phyloP scores from a whole-genome alignment of 2,329 filamentous ascomycete genomes.

The Nakataea oryzae region DNA sequence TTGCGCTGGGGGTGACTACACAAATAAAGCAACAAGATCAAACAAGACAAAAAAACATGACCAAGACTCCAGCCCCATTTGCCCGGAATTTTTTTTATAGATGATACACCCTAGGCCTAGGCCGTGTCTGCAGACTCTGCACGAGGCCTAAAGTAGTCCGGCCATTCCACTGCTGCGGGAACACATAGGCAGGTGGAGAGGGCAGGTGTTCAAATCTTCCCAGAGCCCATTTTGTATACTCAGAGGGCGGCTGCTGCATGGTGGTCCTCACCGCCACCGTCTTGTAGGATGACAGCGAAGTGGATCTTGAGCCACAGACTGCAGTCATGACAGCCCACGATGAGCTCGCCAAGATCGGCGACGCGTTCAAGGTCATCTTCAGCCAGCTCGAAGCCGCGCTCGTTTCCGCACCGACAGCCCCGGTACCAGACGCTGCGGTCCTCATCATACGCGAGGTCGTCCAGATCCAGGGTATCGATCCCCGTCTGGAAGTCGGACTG shows the following conservation, averaged over 20 bases:
- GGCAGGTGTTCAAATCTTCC: not conserved
- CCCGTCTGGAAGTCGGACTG: conserved; percentile 38
- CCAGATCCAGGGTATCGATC: conserved; percentile 53
- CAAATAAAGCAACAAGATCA: not conserved
- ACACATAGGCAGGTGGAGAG: not conserved
- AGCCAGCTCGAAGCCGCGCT: conserved; percentile 45
- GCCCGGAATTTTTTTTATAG: not conserved
- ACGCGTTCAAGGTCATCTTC: conserved; percentile 47
- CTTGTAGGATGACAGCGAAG: conserved; percentile 44
- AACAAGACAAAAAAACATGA: too few species aligned
- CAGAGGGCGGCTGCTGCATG: not conserved
- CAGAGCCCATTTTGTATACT: not conserved
- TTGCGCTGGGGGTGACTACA: not conserved
- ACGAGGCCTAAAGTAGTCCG: too few species aligned
- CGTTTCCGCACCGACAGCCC: conserved; percentile 54
- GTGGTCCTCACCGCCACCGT: conserved; percentile 7
- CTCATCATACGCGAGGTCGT: conserved; percentile 49
- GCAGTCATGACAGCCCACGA: conserved; percentile 56
- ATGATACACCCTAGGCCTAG: too few species aligned
- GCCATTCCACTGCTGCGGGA: too few species aligned
- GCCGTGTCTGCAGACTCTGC: too few species aligned
- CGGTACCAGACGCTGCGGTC: conserved; percentile 38
- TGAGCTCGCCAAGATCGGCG: conserved; percentile 45
- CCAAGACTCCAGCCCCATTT: not conserved
- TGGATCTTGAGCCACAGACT: conserved; percentile 56